Evolutionary conservation across 2,329 filamentous ascomycete species (phyloP).

Genomic region (Fusarium sp.): DNA sequence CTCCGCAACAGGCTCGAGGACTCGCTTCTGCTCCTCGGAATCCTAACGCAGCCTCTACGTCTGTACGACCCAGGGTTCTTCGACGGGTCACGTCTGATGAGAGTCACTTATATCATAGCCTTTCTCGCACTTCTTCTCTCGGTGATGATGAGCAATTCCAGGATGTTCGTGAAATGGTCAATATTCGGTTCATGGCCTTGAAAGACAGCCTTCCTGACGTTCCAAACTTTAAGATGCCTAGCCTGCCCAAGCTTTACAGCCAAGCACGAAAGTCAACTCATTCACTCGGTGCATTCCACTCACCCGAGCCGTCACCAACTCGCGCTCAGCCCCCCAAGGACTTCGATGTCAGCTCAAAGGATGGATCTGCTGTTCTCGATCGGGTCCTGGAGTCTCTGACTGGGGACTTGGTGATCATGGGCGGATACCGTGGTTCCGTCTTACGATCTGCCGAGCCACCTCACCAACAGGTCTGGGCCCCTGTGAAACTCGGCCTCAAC

Average conservation of each 20-base stretch:
- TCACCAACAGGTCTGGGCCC: slow-evolving; percentile 91
- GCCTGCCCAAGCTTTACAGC: slow-evolving; percentile 63
- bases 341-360: slow-evolving; percentile 19
- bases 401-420: slow-evolving; percentile 88
- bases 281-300: slow-evolving; percentile 46
- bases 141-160: slow-evolving; percentile 86
- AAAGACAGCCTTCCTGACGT: slow-evolving; percentile 85
- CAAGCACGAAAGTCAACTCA: slow-evolving; percentile 44
- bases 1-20: slow-evolving; percentile 10
- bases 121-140: slow-evolving; percentile 82
- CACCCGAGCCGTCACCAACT: slow-evolving; percentile 37
- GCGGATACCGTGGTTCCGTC: slow-evolving; percentile 91
- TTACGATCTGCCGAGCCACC: slow-evolving; percentile 83
- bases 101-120: slow-evolving; percentile 77
- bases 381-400: slow-evolving; percentile 72
- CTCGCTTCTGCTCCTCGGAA: not conserved
- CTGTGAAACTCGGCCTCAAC: slow-evolving; percentile 91
- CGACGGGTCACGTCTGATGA: slow-evolving; percentile 65
- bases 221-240: slow-evolving; percentile 78
- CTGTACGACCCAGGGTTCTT: slow-evolving; percentile 40
- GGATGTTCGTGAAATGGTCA: slow-evolving; percentile 84
- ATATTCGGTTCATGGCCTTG: slow-evolving; percentile 89
- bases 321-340: slow-evolving; percentile 40
- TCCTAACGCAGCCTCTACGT: slow-evolving; percentile 2
- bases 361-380: slow-evolving; percentile 55